phyloP scores from a whole-genome alignment of 2,329 filamentous ascomycete species.

The Dactylellina parvicollis region DNA sequence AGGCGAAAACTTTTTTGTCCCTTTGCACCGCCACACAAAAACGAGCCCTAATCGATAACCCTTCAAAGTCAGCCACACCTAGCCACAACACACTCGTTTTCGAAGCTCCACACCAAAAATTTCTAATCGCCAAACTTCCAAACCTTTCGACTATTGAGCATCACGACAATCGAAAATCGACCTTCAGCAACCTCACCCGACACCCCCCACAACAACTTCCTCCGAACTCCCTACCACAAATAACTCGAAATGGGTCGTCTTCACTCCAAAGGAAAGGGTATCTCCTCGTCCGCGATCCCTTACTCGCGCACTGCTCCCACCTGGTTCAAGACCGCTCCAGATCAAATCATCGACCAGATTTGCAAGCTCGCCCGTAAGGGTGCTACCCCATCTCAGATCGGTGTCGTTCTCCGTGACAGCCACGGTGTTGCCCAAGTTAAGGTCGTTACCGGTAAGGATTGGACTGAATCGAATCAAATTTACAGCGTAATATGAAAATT shows the following conservation, averaged over 20 bases:
- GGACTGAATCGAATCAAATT: conserved; percentile 3
- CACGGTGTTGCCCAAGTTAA: conserved; percentile 99
- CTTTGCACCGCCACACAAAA: conserved; percentile 16
- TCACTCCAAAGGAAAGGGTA: conserved; percentile 99
- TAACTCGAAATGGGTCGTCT: conserved; percentile 53
- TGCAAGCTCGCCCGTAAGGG: conserved; percentile 99
- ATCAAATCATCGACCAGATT: conserved; percentile 99
- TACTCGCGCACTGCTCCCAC: conserved; percentile 92
- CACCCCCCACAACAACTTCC: not conserved
- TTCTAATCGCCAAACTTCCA: conserved; percentile 13
- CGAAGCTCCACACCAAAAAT: conserved; percentile 41
- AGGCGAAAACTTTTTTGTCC: not conserved
- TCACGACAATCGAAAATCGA: conserved; percentile 17
- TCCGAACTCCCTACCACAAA: conserved; percentile 7
- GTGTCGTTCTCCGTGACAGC: conserved; percentile 96
- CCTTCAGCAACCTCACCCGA: conserved; percentile 27
- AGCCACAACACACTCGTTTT: conserved; percentile 43
- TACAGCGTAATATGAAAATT: not conserved
- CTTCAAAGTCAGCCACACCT: conserved; percentile 22
- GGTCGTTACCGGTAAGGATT: conserved; percentile 86
- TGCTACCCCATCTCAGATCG: conserved; percentile 97
- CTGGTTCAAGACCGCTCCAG: conserved; percentile 98
- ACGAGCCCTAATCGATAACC: conserved; percentile 51
- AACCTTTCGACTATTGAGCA: conserved; percentile 18
- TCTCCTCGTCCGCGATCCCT: conserved; percentile 92